A percentile compares a stretch with the other conserved stretches of the same genome.
Conservation (phyloP, 2,329 filamentous ascomycete species). For the Curvularia sp. region DNA sequence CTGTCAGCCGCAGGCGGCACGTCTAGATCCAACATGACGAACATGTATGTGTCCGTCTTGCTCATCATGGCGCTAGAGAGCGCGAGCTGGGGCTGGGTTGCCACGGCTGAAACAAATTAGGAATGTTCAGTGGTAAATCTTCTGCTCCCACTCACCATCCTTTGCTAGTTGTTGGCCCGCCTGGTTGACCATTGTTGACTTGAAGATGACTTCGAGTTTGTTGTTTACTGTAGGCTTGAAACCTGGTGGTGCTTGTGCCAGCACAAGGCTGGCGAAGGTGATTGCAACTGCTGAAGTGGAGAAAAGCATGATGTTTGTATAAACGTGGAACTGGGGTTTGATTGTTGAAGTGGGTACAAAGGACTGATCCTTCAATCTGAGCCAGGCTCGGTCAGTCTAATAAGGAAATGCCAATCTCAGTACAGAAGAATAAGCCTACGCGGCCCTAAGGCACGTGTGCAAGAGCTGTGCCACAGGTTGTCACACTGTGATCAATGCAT, state of each 20-base stretch:
- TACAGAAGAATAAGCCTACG: constrained; percentile 27
- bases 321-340: background rate
- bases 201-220: constrained; percentile 44
- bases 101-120: constrained; percentile 33
- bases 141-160: constrained; percentile 28
- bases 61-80: constrained; percentile 26
- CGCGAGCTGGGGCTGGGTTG: constrained; percentile 39
- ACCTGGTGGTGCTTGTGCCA: constrained; percentile 43
- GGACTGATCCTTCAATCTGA: background rate
- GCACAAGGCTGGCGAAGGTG: constrained; percentile 33
- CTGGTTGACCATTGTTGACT: constrained; percentile 38
- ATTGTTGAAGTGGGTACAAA: background rate
- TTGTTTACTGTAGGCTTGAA: constrained; percentile 39
- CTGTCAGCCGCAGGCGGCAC: constrained; percentile 36
- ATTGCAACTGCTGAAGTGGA: constrained; percentile 32
- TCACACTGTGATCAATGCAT: constrained; percentile 28
- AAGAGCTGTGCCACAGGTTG: constrained; percentile 27
- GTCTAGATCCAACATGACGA: constrained; percentile 48
- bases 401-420: constrained; percentile 19
- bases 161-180: constrained; percentile 40
- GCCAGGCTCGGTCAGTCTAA: background rate
- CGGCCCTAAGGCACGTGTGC: constrained; percentile 28
- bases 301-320: constrained; percentile 32
- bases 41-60: constrained; percentile 38
- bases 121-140: background rate